These are phyloP conservation scores for Aspergillus sclerotialis DNA, from an alignment of 2,329 filamentous ascomycete species.

Conservation along the genomic window DNA sequence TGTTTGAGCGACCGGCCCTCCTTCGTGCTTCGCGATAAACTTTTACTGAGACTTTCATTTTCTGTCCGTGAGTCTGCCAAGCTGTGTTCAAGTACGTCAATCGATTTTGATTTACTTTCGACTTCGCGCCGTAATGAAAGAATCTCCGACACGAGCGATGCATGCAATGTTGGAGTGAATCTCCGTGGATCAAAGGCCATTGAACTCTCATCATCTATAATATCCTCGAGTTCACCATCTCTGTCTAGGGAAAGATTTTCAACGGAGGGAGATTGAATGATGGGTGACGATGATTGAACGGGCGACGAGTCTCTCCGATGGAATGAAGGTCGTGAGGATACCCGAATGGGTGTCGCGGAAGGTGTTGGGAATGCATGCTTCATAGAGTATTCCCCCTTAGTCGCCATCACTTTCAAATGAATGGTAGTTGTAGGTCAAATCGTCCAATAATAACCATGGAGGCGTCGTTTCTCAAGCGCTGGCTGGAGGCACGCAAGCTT, in stretches of 20 bases:
- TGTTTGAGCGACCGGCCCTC: constrained; percentile 76
- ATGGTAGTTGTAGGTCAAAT: no score
- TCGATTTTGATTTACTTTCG: constrained; percentile 79
- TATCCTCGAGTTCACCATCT: constrained; percentile 29
- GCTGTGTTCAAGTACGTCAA: constrained; percentile 73
- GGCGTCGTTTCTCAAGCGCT: no score
- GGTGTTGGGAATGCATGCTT: constrained; percentile 62
- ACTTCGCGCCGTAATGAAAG: constrained; percentile 78
- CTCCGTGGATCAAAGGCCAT: constrained; percentile 78
- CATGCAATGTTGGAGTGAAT: constrained; percentile 92
- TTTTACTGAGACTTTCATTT: constrained; percentile 61
- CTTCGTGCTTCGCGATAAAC: constrained; percentile 58
- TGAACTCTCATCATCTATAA: constrained; percentile 55
- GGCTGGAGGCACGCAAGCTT: no score
- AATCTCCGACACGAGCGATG: constrained; percentile 91
- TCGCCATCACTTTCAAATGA: no score
- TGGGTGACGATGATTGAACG: constrained; percentile 55
- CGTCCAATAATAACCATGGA: no score
- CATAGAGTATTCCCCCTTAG: no score
- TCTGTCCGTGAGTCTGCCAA: constrained; percentile 67
- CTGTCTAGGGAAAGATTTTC: constrained; percentile 33
- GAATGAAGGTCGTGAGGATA: constrained; percentile 57
- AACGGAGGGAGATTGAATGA: constrained; percentile 45
- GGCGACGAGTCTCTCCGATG: constrained; percentile 62
- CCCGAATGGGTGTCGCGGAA: constrained; percentile 53